Evolutionary conservation across 768 basidiomycete genomes (phyloP), one percentile per base, ranked within the genome.

Genomic region (Rhizopogon vulgaris): DNA sequence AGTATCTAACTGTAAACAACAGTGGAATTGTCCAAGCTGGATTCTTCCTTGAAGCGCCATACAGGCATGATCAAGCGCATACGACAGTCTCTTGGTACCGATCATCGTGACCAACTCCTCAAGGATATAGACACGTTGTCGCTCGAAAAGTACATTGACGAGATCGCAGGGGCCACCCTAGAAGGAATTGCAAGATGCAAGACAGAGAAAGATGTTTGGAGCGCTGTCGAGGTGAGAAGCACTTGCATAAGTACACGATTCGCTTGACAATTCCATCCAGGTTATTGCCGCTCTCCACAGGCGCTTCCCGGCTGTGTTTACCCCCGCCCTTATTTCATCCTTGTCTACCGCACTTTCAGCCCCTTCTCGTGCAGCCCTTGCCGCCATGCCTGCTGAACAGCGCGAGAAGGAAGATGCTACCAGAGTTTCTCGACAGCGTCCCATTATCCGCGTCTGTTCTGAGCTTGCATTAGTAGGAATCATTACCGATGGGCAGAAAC

Each of bases 11-110:
- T 54, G 58, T 46, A 12, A 36, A 27, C 4, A 15, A 39, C 18
- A 32, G 47, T 47, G 92, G 91, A 86, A 65, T 73, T 80, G 9
- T 73, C 79, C 18, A 93, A 84, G 65, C 76, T 94, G 22, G 96
- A 98, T 69, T 93, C 96, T 3, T 97, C 96, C 40, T 71, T 99
- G 52, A 98, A 92, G 71, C 85, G 93, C 6, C 94, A 99, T 69
- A 97, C 94, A 1, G 90, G 93, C 6, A 79, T 98, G 56, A 94
- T 96, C 58, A 98, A 95, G 69, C 86, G 90, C 41, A 87, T 97
- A 60, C 83, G 87, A 41, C 90, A 87, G 63, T 90, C 91, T 15
- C 77, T 98, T 61, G 88, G 86, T 14, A 64, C 77, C 37, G 90
- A 93, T 60, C 86, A 91, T 64, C 80, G 78, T 42, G 91, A 94